Evolutionary conservation across 129 eudicot species (phyloP).

Genomic region (Heracleum sosnowskyi): DNA sequence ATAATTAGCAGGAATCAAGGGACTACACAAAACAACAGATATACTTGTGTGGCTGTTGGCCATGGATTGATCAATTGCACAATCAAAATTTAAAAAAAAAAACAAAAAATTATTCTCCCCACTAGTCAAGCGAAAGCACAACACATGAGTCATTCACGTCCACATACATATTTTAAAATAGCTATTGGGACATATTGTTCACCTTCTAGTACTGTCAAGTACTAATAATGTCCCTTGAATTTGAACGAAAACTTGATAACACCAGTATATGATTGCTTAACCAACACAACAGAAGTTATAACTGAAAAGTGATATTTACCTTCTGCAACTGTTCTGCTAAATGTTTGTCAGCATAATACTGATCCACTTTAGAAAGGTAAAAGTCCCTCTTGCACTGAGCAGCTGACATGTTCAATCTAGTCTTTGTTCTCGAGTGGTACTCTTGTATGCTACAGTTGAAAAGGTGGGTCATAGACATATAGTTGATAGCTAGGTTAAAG

Average conservation of each 20-base stretch:
- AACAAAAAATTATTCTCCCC: neutral
- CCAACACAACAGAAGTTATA: neutral
- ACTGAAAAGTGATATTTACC: slow-evolving; percentile 27
- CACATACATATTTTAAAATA: neutral
- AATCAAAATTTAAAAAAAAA: neutral
- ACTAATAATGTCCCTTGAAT: neutral
- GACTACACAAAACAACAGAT: neutral
- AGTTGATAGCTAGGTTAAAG: slow-evolving; percentile 9
- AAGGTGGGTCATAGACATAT: neutral
- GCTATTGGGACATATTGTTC: neutral
- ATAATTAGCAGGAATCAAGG: neutral
- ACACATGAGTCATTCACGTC: neutral
- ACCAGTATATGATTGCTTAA: neutral
- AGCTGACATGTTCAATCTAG: slow-evolving; percentile 70
- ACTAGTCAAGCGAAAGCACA: neutral
- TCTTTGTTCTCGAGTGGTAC: slow-evolving; percentile 76
- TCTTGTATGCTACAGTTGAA: slow-evolving; percentile 51
- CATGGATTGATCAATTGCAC: neutral
- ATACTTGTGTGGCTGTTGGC: neutral
- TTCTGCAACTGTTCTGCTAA: slow-evolving; percentile 81
- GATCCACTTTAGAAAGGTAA: slow-evolving; percentile 68
- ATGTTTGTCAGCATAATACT: slow-evolving; percentile 54
- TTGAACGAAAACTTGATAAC: neutral
- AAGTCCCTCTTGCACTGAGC: slow-evolving; percentile 79
- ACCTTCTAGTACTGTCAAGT: neutral